These are phyloP conservation scores for Madurella fahalii DNA, from an alignment of 2,329 filamentous ascomycete species.

Conservation along the genomic window DNA sequence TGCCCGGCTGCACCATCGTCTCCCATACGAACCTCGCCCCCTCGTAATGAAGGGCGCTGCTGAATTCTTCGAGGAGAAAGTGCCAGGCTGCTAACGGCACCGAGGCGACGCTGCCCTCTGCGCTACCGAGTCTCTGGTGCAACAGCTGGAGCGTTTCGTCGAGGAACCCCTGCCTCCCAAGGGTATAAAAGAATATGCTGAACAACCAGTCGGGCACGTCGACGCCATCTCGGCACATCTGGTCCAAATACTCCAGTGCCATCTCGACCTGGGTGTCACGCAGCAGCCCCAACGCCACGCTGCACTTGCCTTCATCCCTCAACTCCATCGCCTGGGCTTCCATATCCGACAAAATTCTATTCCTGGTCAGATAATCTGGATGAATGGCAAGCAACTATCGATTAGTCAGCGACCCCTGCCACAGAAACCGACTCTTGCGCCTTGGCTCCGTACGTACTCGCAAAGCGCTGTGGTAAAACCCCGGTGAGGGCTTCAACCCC, in stretches of 20 bases:
- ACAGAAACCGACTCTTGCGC: slow-evolving; percentile 17
- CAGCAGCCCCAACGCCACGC: slow-evolving; percentile 68
- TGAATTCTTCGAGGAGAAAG: slow-evolving; percentile 72
- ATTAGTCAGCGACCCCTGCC: slow-evolving; percentile 23
- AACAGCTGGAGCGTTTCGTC: slow-evolving; percentile 73
- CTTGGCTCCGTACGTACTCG: slow-evolving; percentile 42
- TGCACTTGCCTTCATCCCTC: slow-evolving; percentile 58
- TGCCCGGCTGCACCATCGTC: slow-evolving; percentile 40
- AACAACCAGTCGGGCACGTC: slow-evolving; percentile 68
- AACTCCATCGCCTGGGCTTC: slow-evolving; percentile 66
- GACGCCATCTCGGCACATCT: slow-evolving; percentile 56
- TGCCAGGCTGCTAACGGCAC: slow-evolving; percentile 57
- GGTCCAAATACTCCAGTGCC: slow-evolving; percentile 66
- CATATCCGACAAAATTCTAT: slow-evolving; percentile 69
- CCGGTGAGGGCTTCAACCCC: slow-evolving; percentile 59
- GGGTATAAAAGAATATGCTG: slow-evolving; percentile 69
- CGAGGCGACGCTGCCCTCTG: slow-evolving; percentile 37
- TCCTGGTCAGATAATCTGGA: slow-evolving; percentile 75
- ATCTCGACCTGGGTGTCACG: slow-evolving; percentile 80
- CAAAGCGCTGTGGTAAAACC: slow-evolving; percentile 68
- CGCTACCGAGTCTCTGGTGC: slow-evolving; percentile 45
- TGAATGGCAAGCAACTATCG: slow-evolving; percentile 69
- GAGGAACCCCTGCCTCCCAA: slow-evolving; percentile 68
- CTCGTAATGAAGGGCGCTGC: slow-evolving; percentile 57
- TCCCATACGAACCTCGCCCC: slow-evolving; percentile 70